Percentiles rank a stretch among this genome's conserved stretches.
phyloP scores from a whole-genome alignment of 2,329 filamentous ascomycete species.

The Aureobasidium sp. region DNA sequence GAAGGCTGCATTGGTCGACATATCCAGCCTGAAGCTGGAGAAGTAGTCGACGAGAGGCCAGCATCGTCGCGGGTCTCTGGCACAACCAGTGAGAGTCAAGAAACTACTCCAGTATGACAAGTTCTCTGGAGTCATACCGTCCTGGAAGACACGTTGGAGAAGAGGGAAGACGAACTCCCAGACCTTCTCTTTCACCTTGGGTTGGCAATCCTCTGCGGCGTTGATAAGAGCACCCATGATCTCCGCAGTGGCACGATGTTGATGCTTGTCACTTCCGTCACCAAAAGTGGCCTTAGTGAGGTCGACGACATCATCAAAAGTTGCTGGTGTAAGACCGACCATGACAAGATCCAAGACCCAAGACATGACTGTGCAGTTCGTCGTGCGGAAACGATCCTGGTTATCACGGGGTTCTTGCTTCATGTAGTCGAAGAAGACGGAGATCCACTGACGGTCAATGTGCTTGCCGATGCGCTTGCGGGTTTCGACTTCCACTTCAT shows the following conservation, averaged over 20 bases:
- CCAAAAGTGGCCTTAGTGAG: slow-evolving; percentile 70
- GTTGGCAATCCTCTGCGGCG: slow-evolving; percentile 68
- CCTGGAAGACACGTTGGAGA: slow-evolving; percentile 75
- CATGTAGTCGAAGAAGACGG: slow-evolving; percentile 80
- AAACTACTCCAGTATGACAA: slow-evolving; percentile 91
- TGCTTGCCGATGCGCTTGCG: slow-evolving; percentile 72
- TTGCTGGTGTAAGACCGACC: slow-evolving; percentile 65
- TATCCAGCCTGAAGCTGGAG: slow-evolving; percentile 78
- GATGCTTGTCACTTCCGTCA: slow-evolving; percentile 93
- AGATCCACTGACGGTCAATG: slow-evolving; percentile 77
- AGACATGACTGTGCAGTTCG: slow-evolving; percentile 75
- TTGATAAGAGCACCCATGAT: slow-evolving; percentile 80
- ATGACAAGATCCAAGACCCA: slow-evolving; percentile 87
- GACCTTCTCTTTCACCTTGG: slow-evolving; percentile 62
- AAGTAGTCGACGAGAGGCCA: slow-evolving; percentile 81
- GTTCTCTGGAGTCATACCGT: slow-evolving; percentile 90
- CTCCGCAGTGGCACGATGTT: slow-evolving; percentile 90
- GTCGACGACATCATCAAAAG: slow-evolving; percentile 80
- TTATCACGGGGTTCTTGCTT: slow-evolving; percentile 90
- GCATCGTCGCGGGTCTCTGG: slow-evolving; percentile 78
- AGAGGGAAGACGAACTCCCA: slow-evolving; percentile 91
- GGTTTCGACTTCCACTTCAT: slow-evolving; percentile 65
- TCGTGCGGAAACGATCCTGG: slow-evolving; percentile 80
- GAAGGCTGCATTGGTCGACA: slow-evolving; percentile 93
- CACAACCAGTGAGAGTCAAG: slow-evolving; percentile 77